phyloP scores from a whole-genome alignment of 2,329 filamentous ascomycete genomes.

The Alternaria infectoria region DNA sequence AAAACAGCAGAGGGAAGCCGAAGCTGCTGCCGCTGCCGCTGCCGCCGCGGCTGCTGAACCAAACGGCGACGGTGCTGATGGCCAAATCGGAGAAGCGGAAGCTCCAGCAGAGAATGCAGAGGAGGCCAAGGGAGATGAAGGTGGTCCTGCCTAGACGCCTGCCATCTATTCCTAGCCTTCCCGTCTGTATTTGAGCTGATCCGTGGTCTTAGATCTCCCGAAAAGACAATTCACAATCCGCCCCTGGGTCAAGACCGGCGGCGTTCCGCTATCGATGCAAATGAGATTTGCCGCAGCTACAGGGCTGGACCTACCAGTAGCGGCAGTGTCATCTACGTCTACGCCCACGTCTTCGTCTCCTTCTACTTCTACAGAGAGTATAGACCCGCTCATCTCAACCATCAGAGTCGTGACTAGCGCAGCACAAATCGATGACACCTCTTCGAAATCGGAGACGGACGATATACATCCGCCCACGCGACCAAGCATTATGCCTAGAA shows the following conservation, averaged over 20 bases:
- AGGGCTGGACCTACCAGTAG: constrained; percentile 7
- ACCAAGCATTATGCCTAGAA: neutral
- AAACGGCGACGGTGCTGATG: constrained; percentile 31
- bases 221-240: constrained; percentile 29
- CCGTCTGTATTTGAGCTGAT: constrained; percentile 33
- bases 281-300: constrained; percentile 11
- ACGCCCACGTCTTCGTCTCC: neutral
- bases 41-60: constrained; percentile 19
- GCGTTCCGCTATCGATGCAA: constrained; percentile 23
- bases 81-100: constrained; percentile 30
- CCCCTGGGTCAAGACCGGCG: constrained; percentile 38
- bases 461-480: neutral
- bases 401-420: constrained; percentile 15
- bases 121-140: constrained; percentile 45
- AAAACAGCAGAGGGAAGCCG: constrained; percentile 46
- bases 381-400: constrained; percentile 1
- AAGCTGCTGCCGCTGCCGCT: constrained; percentile 38
- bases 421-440: neutral
- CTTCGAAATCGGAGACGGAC: neutral
- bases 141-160: constrained; percentile 42
- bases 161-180: constrained; percentile 17
- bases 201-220: constrained; percentile 22
- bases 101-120: constrained; percentile 26
- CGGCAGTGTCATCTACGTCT: neutral
- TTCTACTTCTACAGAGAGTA: neutral